These are phyloP conservation scores for Coniosporium apollinis DNA, from an alignment of 495 filamentous ascomycete genomes.

Conservation along the genomic window DNA sequence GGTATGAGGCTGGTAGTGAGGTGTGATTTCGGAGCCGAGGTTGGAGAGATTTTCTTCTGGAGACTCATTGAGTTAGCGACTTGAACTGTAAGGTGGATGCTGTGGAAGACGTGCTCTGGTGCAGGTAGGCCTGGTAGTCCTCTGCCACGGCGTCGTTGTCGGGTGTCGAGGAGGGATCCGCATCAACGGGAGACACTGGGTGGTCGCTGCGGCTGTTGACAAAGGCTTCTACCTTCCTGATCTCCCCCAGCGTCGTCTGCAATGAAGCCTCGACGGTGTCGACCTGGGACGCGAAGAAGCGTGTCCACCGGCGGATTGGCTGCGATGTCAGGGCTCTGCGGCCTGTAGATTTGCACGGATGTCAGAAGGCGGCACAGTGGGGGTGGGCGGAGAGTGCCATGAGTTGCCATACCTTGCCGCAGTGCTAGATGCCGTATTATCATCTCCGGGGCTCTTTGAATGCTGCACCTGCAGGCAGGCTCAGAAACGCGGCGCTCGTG, in stretches of 20 bases:
- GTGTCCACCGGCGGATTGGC: slow-evolving; percentile 1
- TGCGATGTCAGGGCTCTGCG: neutral
- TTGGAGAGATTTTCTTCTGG: slow-evolving; percentile 21
- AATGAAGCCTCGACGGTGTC: slow-evolving; percentile 2
- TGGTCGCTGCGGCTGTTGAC: neutral
- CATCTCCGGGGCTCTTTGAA: neutral
- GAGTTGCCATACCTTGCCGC: slow-evolving; percentile 1
- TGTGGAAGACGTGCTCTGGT: neutral
- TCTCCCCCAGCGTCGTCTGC: slow-evolving; percentile 2
- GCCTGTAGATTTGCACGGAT: neutral
- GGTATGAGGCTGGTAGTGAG: slow-evolving; percentile 49
- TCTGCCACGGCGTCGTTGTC: slow-evolving; percentile 2
- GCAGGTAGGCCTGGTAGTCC: slow-evolving; percentile 1
- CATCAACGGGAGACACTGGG: slow-evolving; percentile 1
- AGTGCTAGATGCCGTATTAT: slow-evolving; percentile 3
- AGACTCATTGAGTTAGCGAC: neutral
- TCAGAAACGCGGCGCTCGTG: slow-evolving; percentile 1
- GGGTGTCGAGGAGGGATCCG: neutral
- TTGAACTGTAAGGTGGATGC: neutral
- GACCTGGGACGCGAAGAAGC: neutral
- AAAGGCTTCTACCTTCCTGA: neutral
- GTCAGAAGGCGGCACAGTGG: neutral
- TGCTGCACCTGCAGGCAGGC: neutral
- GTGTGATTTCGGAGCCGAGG: slow-evolving; percentile 36
- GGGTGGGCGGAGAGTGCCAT: neutral